These are phyloP conservation scores for Fermentozyma sake DNA, from an alignment of 1,139 yeast species.

Conservation along the genomic window DNA sequence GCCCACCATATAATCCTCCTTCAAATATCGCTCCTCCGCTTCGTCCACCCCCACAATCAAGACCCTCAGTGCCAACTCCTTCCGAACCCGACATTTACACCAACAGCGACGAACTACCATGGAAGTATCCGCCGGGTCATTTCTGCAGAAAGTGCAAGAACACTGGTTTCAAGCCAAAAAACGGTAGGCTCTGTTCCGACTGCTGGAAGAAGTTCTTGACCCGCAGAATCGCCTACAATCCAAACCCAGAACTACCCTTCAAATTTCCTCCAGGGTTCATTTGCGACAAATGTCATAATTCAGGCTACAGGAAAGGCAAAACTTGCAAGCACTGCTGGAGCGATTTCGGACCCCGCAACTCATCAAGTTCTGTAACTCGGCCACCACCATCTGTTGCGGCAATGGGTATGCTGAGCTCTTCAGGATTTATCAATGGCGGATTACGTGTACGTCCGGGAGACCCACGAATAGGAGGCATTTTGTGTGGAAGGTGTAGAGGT, in stretches of 20 bases:
- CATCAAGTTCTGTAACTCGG: conserved; percentile 5
- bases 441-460: conserved; percentile 71
- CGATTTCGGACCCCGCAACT: conserved; percentile 48
- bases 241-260: conserved; percentile 35
- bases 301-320: conserved; percentile 68
- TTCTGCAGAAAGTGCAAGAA: conserved; percentile 39
- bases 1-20: conserved; percentile 7
- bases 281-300: conserved; percentile 71
- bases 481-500: conserved; percentile 80
- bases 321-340: conserved; percentile 74
- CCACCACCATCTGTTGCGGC: not conserved
- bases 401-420: conserved; percentile 1
- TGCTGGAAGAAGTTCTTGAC: conserved; percentile 37
- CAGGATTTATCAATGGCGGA: conserved; percentile 11
- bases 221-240: conserved; percentile 31
- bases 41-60: conserved; percentile 3
- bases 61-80: conserved; percentile 1
- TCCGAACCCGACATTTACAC: conserved; percentile 10
- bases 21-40: conserved; percentile 4
- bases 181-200: conserved; percentile 26
- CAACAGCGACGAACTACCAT: conserved; percentile 44
- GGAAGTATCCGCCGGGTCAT: conserved; percentile 38
- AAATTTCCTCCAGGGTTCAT: conserved; percentile 56
- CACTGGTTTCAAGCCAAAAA: conserved; percentile 32
- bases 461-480: conserved; percentile 73